phyloP scores from a whole-genome alignment of 306 rosid species.

The Corylus heterophylla region DNA sequence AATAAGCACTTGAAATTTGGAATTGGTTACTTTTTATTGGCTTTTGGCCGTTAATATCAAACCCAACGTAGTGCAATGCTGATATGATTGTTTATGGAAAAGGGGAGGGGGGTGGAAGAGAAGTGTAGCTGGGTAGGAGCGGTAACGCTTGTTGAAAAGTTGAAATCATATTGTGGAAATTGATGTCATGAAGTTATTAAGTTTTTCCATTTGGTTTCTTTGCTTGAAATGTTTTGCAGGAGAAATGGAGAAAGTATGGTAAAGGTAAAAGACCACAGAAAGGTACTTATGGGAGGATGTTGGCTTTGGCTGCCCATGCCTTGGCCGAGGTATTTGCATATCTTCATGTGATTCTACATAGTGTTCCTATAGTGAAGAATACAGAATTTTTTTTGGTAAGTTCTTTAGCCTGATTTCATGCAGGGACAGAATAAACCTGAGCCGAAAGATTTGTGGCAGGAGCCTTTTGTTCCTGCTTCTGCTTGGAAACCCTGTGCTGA shows the following conservation, averaged over 20 bases:
- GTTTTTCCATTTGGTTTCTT: constrained; percentile 15
- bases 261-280: constrained; percentile 50
- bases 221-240: constrained; percentile 48
- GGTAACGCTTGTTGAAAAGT: background rate
- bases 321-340: constrained; percentile 77
- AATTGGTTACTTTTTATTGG: background rate
- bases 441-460: constrained; percentile 96
- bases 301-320: constrained; percentile 93
- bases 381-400: background rate
- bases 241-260: constrained; percentile 47
- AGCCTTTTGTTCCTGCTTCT: constrained; percentile 83
- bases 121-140: background rate
- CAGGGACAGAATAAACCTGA: constrained; percentile 77
- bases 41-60: background rate
- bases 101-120: background rate
- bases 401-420: constrained; percentile 23
- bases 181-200: constrained; percentile 8
- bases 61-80: background rate
- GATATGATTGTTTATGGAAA: background rate
- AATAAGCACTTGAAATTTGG: background rate
- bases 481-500: constrained; percentile 92
- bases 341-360: constrained; percentile 14
- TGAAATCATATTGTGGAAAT: background rate
- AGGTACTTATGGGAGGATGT: constrained; percentile 68
- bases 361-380: background rate